Evolutionary conservation across 106 monocot species (phyloP), one percentile per base, ranked within the genome.

Genomic region (Agapanthus africanus): DNA sequence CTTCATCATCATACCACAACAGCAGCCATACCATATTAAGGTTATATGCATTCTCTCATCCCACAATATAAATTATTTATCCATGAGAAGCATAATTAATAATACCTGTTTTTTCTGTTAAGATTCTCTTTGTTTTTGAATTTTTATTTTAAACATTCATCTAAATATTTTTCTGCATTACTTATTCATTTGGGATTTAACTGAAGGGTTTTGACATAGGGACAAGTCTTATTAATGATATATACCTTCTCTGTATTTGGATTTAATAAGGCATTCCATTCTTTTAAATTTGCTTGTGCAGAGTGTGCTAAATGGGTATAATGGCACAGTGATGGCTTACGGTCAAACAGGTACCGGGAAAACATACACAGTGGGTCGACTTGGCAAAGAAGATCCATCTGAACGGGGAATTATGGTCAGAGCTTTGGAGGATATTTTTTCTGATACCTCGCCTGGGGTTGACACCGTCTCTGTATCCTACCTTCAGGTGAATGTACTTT

Each of bases 311-410:
- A 78, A 77, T 78, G 90, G 90, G 59, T 90, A 83, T 77, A 90
- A 90, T 64, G 90, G 90, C 44, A 90, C 90, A 46, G 83, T 90
- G 65, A 90, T 90, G 90, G 90, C 85, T 77, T 90, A 89, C 61
- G 90, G 90, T 71, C 90, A 90, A 76, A 90, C 90, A 68, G 90
- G 90, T 68, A 81, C 83, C 7, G 86, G 90, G 4, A 86, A 86
- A 71, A 86, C 86, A 47, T 83, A 83, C 32, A 86, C 86, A 23
- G 76, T 90, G 76, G 90, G 86, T 62, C 67, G 36, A 28, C 78
- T 83, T 62, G 90, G 83, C 37, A 83, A 79, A 78, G 73, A 74
- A 35, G 90, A 90, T 64, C 80, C 80, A 60, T 90, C 90, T 51
- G 78, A 90, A 77, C 80, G 90, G 69, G 90, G 90, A 6, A 83